Percentiles rank a stretch among this genome's conserved stretches.
These are phyloP conservation scores for Tinospora cordifolia DNA, from an alignment of 164 flowering plant species.

Conservation along the genomic window DNA sequence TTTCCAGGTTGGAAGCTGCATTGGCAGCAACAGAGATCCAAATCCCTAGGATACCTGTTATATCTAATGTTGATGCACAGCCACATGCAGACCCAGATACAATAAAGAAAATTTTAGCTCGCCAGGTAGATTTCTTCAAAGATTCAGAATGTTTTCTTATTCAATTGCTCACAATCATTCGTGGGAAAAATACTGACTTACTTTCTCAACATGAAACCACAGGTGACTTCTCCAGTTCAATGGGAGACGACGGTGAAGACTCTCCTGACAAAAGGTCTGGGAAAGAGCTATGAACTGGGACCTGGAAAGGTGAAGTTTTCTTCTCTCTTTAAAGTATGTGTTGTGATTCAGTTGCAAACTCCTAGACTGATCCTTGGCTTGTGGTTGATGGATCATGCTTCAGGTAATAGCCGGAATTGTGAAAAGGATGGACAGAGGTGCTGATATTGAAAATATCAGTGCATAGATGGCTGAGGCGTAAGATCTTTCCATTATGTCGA, in stretches of 20 bases:
- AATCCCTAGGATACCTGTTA: slow-evolving; percentile 87
- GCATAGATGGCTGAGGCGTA: slow-evolving; percentile 33
- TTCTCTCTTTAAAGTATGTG: background rate
- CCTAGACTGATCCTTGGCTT: background rate
- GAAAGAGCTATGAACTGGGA: slow-evolving; percentile 85
- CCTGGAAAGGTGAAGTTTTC: slow-evolving; percentile 75
- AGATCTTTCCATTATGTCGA: background rate
- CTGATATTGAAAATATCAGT: slow-evolving; percentile 54
- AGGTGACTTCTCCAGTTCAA: slow-evolving; percentile 97
- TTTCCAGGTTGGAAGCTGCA: slow-evolving; percentile 89
- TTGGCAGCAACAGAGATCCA: slow-evolving; percentile 73
- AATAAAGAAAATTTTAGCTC: slow-evolving; percentile 84
- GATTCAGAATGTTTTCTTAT: background rate
- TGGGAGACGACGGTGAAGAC: slow-evolving; percentile 93
- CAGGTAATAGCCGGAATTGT: slow-evolving; percentile 96
- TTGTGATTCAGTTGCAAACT: background rate
- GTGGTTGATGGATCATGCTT: slow-evolving; percentile 6
- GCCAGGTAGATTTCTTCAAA: slow-evolving; percentile 44
- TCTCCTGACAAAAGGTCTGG: slow-evolving; percentile 61
- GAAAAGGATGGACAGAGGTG: slow-evolving; percentile 70
- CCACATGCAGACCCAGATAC: slow-evolving; percentile 90
- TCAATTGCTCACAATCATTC: background rate
- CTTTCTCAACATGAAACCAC: slow-evolving; percentile 3
- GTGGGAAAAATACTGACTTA: background rate
- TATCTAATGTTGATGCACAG: slow-evolving; percentile 93